Evolutionary conservation across 2,329 filamentous ascomycete genomes (phyloP).

Genomic region (Chaetomium sp.): DNA sequence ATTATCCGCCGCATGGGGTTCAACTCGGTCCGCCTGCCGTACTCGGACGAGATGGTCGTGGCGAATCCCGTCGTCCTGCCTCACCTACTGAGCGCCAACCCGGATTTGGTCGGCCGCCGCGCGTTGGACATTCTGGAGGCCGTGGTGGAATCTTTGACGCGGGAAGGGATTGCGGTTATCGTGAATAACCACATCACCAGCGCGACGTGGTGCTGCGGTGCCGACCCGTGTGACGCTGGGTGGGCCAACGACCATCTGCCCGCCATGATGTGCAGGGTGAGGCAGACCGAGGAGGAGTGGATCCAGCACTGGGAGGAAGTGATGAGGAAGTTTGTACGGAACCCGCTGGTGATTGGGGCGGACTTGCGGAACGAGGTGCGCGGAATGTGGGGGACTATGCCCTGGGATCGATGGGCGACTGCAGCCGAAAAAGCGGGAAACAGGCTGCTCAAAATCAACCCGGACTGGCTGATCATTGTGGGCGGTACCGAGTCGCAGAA

Average conservation of each 20-base stretch:
- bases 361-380: slow-evolving; percentile 65
- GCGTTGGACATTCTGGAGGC: slow-evolving; percentile 58
- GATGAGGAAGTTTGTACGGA: slow-evolving; percentile 52
- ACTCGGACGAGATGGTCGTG: slow-evolving; percentile 62
- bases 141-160: slow-evolving; percentile 52
- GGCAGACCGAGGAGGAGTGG: slow-evolving; percentile 59
- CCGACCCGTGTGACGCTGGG: slow-evolving; percentile 58
- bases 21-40: slow-evolving; percentile 64
- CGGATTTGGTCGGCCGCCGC: slow-evolving; percentile 48
- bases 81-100: slow-evolving; percentile 50
- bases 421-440: slow-evolving; percentile 60
- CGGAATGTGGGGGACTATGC: slow-evolving; percentile 62
- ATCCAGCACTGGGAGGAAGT: slow-evolving; percentile 60
- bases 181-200: slow-evolving; percentile 66
- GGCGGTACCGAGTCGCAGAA: slow-evolving; percentile 63
- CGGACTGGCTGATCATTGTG: slow-evolving; percentile 60
- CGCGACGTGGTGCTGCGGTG: slow-evolving; percentile 63
- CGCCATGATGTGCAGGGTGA: slow-evolving; percentile 51
- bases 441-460: slow-evolving; percentile 51
- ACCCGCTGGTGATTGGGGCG: slow-evolving; percentile 57
- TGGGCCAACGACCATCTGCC: slow-evolving; percentile 59
- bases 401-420: slow-evolving; percentile 57
- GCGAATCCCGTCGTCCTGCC: slow-evolving; percentile 49
- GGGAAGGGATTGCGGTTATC: slow-evolving; percentile 57
- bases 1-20: slow-evolving; percentile 58